Base-by-base conservation (phyloP, 176 grass and related monocot genomes). In the Cenchrus fungigraminus region DNA sequence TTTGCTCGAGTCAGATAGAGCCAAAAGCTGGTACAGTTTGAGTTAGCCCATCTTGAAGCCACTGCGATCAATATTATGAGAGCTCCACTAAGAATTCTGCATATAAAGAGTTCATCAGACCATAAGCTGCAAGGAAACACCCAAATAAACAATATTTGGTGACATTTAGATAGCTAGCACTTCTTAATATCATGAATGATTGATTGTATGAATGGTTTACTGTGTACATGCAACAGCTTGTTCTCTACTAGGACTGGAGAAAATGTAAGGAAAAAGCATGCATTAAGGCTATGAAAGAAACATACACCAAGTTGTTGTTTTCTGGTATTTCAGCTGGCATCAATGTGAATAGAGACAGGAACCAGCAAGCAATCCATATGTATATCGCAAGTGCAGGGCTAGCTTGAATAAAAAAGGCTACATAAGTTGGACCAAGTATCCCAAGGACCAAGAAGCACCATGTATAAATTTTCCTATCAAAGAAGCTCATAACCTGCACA, bases 271-370 rank as follows among this genome's bases (percentile, higher is more conserved):
- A 68, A 77, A 63, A 45, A 54, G 14, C n/a, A 70, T 47, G 43
- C 25, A 85, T 73, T 15, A 73, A 71, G 71, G 19, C 6, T 65
- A 25, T 11, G 19, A 71, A 93, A 79, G 73, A 82, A 91, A 49
- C 82, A 84, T 93, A 98, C 95, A 98, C 92, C 73, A 98, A 92
- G 82, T 86, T 91, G 75, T 93, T 98, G 81, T 98, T 95, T 86
- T 98, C 92, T 74, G 95, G 95, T 80, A 98, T 95, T 95, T 95
- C 95, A 75, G 95, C 95, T 63, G 95, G 92, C 95, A 98, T 95
- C 91, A 95, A 88, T 87, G 95, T 98, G 88, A 98, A 98, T 72
- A 91, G 63, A 65, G 95, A 98, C 53, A 98, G 78, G 81, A 98
- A 93, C 95, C 92, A 98, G 92, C 92, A 90, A 56, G 91, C 34